Evolutionary conservation across 345 rosid genomes (phyloP), one percentile per base, ranked within the genome.

Genomic region (Trapa incisa): DNA sequence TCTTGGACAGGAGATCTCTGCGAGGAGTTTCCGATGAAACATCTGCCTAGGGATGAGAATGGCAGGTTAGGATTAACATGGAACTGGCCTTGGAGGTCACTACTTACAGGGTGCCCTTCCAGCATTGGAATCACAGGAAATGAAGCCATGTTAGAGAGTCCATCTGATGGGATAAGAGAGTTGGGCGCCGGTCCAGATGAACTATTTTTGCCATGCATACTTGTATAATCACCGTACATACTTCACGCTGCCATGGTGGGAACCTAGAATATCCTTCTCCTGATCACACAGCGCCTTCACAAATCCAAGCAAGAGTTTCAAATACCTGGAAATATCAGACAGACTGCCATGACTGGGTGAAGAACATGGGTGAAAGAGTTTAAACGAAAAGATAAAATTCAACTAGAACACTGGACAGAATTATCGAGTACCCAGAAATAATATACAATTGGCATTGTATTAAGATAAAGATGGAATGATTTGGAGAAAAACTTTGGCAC

Each of bases 171-270:
- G n/a, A 41, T 15, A 1, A 63, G 16, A 16, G 42, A 63, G 65
- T 15, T 37, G 6, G 65, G 36, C 10, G 43, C 29, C 1, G 43
- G 15, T 64, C 17, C 64, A 41, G 61, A 67, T 6, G 77, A 70
- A 60, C 74, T 69, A 65, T 79, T 73, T 67, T 71, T 81, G 75
- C 72, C 63, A 2, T 70, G 65, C 75, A 73, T 79, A 68, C 79
- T 76, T 16, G 72, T 64, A 15, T 78, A 73, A 76, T 76, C 75
- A 73, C 73, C 65, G 41, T 77, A 83, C 80, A 79, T 75, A 75
- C 7, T 41, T 41, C 43, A 41, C 43, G 4, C 7, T 41, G 7
- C 7, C 43, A 41, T 41, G 43, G 1, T 8, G 7, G 43, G 7
- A 41, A 41, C 7, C 7, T 41, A 41, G 7, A 41, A 4, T 41